phyloP scores from a whole-genome alignment of 2,329 filamentous ascomycete species.

The Lizonia empirigonia region DNA sequence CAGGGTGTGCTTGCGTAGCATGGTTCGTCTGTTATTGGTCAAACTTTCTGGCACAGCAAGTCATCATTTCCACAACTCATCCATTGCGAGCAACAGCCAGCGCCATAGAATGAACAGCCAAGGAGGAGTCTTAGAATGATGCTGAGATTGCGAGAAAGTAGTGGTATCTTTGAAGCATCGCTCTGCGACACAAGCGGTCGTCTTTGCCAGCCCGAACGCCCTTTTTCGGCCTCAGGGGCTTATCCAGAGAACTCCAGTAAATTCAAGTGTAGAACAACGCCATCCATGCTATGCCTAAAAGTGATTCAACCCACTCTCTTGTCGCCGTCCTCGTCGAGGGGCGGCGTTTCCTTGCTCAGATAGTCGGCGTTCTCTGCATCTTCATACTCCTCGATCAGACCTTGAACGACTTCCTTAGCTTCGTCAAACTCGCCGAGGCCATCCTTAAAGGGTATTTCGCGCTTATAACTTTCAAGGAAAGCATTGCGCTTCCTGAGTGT shows the following conservation, averaged over 20 bases:
- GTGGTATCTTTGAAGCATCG: constrained; percentile 24
- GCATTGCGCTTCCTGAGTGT: constrained; percentile 94
- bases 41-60: not conserved
- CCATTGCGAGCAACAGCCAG: not conserved
- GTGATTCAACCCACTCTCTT: constrained; percentile 30
- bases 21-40: not conserved
- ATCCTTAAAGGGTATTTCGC: constrained; percentile 89
- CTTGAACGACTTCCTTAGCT: constrained; percentile 86
- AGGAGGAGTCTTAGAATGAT: not conserved
- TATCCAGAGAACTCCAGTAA: constrained; percentile 18
- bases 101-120: not conserved
- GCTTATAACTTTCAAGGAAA: constrained; percentile 95
- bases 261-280: constrained; percentile 9
- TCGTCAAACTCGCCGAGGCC: constrained; percentile 95
- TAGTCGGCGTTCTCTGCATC: constrained; percentile 92
- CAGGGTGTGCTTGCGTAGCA: not conserved
- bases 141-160: constrained; percentile 12
- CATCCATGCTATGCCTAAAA: constrained; percentile 3
- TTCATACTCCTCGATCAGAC: constrained; percentile 93
- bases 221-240: not conserved
- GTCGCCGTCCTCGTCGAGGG: constrained; percentile 42
- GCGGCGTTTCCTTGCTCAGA: constrained; percentile 70
- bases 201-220: constrained; percentile 18
- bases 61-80: not conserved
- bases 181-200: constrained; percentile 11